Base-by-base conservation (phyloP, 805 yeast species). In the Nakazawaea holstii region DNA sequence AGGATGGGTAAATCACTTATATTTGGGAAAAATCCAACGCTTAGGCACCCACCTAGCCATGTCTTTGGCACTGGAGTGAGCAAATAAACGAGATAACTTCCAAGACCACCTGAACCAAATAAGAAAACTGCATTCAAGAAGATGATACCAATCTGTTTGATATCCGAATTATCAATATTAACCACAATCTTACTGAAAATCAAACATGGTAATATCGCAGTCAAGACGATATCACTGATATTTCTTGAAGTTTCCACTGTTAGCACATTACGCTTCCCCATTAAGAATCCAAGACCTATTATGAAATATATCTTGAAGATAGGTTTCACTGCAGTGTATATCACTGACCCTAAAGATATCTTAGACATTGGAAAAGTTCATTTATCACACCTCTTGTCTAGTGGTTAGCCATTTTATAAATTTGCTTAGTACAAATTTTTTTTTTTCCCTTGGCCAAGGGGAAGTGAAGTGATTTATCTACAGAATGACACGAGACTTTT, bases 1-100 rank as follows among this genome's bases (percentile, higher is more conserved):
- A 96, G 95, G 54, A 88, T 85, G 0, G 96, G 96, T 48, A 88
- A 70, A 65, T 88, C 96, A 13, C 90, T 79, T 39, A 84, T 80
- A 58, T 88, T 88, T 39, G 90, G 91, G 58, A 87, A 79, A 29
- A 85, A 68, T 0, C 92, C 89, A 8, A 86, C 88, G 28, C 83
- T 74, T 6, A 84, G 52, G 15, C 84, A 59, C 0, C 96, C 95
- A 45, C 95, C 94, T 26, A 74, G 66, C 92, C 95, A 88, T 35
- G 75, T 65, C 49, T 73, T 75, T 3, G 96, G 95, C 5, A 79
- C 77, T 5, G 80, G 80, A 2, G 87, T 73, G 1, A 72, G 55
- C 24, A 72, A 53, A 28, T 75, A 67, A 0, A 73, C 64, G 0
- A 77, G 6, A 1, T 70, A 39, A 29, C 73, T 72, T 48, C 73